Evolutionary conservation across 106 monocot genomes (phyloP).

Genomic region (Apostasia shenzhenica): DNA sequence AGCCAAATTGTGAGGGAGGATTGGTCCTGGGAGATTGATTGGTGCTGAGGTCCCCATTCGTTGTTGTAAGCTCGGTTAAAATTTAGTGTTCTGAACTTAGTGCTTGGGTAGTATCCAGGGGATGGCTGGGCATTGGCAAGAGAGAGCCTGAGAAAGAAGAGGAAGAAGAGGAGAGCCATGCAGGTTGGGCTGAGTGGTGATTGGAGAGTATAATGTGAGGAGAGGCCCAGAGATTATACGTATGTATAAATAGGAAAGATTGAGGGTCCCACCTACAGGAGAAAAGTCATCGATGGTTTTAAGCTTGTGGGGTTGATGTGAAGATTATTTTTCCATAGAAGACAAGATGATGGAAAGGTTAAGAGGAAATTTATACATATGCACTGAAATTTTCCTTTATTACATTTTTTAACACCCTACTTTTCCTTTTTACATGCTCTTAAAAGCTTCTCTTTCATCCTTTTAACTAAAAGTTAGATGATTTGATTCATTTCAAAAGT

Average conservation of each 20-base stretch:
- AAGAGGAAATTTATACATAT: neutral
- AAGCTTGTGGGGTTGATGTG: neutral
- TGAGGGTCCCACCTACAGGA: neutral
- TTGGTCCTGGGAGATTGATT: constrained; percentile 34
- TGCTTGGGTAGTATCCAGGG: constrained; percentile 58
- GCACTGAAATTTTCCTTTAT: too few relatives aligned
- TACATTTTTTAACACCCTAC: too few relatives aligned
- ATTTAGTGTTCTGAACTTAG: constrained; percentile 13
- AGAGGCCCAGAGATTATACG: neutral
- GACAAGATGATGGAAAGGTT: neutral
- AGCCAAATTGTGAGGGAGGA: constrained; percentile 50
- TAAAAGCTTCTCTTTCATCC: too few relatives aligned
- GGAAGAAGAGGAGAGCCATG: constrained; percentile 9
- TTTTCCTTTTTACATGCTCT: too few relatives aligned
- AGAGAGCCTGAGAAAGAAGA: constrained; percentile 7
- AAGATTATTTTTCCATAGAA: neutral
- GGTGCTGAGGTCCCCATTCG: constrained; percentile 47
- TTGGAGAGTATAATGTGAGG: neutral
- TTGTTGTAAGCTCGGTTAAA: constrained; percentile 31
- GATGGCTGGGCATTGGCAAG: constrained; percentile 33
- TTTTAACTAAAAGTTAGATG: too few relatives aligned
- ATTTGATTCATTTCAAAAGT: too few relatives aligned
- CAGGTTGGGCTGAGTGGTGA: neutral
- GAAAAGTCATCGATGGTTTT: neutral
- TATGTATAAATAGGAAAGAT: constrained; percentile 2